Evolutionary conservation across 2,329 filamentous ascomycete genomes (phyloP), one percentile per base, ranked within the genome.

Genomic region (Xylariaceae sp.): DNA sequence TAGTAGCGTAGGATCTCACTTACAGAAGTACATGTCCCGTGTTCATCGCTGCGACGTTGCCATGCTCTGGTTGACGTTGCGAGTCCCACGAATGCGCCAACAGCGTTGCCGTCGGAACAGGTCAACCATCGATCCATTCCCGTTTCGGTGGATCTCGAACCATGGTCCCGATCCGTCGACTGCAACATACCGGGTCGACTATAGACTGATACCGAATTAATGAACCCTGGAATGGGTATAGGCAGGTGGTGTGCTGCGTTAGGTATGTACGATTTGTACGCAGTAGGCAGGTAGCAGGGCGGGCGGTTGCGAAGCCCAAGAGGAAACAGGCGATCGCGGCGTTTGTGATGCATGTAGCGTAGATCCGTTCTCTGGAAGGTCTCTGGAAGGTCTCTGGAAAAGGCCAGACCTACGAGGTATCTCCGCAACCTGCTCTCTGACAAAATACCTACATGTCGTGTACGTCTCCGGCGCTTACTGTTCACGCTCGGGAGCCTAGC

Each of bases 161-260:
- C 37, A 56, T 54, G 55, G 59, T 55, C 61, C 53, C 61, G 61
- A 61, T 63, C 59, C 61, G 56, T 37, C 50, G 55, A 49, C 50
- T 58, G 56, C 59, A 61, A 53, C 52, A 60, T 35, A 13, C 56
- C 58, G 52, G 52, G 11, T 8, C 37, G 8, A 42, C 37, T 42
- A 42, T 42, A 42, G 37, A 5, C 5, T 30, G 23, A 30, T 30
- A 30, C 23, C 23, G 23, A 30, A 30, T 30, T 6, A 5, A 6
- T 30, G 23, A 30, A 30, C 23, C 23, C 23, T 30, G 23, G 23
- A 30, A 30, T 30, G 23, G 23, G 5, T 30, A 30, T 30, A 6
- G 23, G 23, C 23, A 30, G 23, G 23, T 30, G 23, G 23, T 30
- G 23, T 30, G 23, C 23, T 30, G 23, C 23, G 23, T 18, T 39